Conservation (phyloP, 208 protist species). For the Acanthamoeba royreba region DNA sequence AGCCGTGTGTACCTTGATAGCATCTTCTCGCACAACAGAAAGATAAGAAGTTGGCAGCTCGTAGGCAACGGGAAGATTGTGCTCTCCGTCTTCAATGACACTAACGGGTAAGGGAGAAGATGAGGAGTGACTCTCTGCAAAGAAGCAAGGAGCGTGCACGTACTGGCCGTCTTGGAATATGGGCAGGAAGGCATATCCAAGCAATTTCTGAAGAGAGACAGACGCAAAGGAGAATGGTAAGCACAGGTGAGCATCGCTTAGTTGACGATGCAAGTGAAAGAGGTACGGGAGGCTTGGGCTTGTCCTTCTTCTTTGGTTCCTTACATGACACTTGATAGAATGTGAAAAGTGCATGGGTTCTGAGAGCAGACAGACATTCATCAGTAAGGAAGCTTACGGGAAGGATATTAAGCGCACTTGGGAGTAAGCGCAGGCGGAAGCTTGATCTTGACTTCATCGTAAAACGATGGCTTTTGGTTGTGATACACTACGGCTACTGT, state of each 20-base stretch:
- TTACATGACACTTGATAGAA: slow-evolving; percentile 30
- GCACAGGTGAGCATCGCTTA: neutral
- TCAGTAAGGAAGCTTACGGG: neutral
- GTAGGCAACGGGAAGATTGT: neutral
- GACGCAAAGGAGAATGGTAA: neutral
- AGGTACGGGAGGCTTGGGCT: neutral
- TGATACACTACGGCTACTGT: neutral
- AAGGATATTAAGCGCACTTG: neutral
- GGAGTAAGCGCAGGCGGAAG: neutral
- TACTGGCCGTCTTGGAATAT: neutral
- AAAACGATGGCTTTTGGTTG: neutral
- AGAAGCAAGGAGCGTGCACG: no score
- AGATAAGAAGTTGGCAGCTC: neutral
- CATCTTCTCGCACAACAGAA: neutral
- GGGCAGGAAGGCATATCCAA: neutral
- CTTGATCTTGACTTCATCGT: slow-evolving; percentile 12
- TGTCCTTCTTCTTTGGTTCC: slow-evolving; percentile 33
- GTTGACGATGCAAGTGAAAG: neutral
- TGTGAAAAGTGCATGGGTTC: neutral
- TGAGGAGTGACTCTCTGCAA: no score
- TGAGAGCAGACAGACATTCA: neutral
- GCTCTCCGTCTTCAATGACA: neutral
- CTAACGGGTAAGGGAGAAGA: no score
- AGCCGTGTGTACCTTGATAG: neutral
- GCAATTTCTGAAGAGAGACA: neutral